phyloP scores from a whole-genome alignment of 1,284 basidiomycete species.

The Ustilago sp. region DNA sequence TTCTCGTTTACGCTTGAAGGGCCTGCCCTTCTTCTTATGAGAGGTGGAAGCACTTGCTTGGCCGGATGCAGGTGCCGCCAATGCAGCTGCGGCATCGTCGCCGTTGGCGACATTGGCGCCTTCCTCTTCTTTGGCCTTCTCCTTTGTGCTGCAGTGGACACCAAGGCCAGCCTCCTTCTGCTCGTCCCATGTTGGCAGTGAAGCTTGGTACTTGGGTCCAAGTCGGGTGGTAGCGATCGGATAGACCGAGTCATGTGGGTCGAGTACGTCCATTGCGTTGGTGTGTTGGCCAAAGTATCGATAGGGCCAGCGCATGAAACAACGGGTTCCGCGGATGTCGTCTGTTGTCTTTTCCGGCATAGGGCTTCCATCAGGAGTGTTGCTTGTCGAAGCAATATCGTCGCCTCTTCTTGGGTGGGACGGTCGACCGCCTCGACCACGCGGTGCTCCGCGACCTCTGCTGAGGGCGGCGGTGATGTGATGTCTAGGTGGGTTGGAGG shows the following conservation, averaged over 20 bases:
- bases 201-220: constrained; percentile 86
- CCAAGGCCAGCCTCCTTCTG: constrained; percentile 53
- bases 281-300: constrained; percentile 95
- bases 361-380: constrained; percentile 45
- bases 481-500: constrained; percentile 19
- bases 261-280: constrained; percentile 75
- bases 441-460: constrained; percentile 39
- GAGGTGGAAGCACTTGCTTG: constrained; percentile 11
- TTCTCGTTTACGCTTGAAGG: constrained; percentile 41
- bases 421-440: constrained; percentile 22
- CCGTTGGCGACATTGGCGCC: constrained; percentile 12
- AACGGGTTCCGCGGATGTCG: constrained; percentile 74
- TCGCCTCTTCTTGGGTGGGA: constrained; percentile 27
- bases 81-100: constrained; percentile 31
- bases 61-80: constrained; percentile 3
- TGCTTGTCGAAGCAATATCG: constrained; percentile 34
- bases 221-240: constrained; percentile 88
- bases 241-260: constrained; percentile 93
- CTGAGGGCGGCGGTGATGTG: constrained; percentile 23
- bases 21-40: constrained; percentile 43
- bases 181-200: constrained; percentile 62
- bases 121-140: constrained; percentile 44
- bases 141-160: constrained; percentile 29
- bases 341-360: constrained; percentile 52
- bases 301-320: constrained; percentile 92